Base-by-base conservation (phyloP, 306 rosid genomes). In the Cucurbita argyrosperma region DNA sequence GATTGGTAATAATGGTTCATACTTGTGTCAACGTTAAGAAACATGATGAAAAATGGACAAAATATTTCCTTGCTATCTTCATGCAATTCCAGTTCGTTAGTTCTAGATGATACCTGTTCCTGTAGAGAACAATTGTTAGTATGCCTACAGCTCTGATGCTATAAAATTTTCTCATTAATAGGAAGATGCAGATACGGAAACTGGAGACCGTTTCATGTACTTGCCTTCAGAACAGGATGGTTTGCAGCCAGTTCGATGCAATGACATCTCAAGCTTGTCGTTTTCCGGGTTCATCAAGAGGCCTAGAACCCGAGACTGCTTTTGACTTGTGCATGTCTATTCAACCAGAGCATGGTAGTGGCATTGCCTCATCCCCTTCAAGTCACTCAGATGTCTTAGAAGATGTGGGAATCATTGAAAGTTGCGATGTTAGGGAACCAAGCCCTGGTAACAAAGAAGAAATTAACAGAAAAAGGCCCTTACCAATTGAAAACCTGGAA, bases 111-210 rank as follows among this genome's bases (percentile, higher is more conserved):
- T 39, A 40, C 15, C 8, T 10, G 7, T 63, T 64, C 35, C 71
- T 1, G 30, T 64, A 5, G 71, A 40, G 35, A 40, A n/a, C 68
- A 40, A 55, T 55, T 55, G 60, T 19, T 30, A 35, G 59, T 52
- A 11, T 53, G 69, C 63, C 50, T 69, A 1, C 74, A 16, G 40
- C n/a, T 71, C 62, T 37, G 30, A 53, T 52, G 61, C 47, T 53
- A 8, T 38, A 23, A 19, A 40, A 0, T 37, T 49, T 43, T 42
- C 9, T 47, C 70, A 23, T 64, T 76, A 39, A 71, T 76, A 92
- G 98, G 98, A 88, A 74, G 88, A 76, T 13, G 66, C 82, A n/a
- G 91, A 83, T 71, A 54, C 81, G 19, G 91, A 85, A 76, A 81
- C 83, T 35, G 86, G 87, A 66, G 98, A 87, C 66, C 91, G 78